These are phyloP conservation scores for Podaxis sp. DNA, from an alignment of 768 basidiomycete species.

Conservation along the genomic window DNA sequence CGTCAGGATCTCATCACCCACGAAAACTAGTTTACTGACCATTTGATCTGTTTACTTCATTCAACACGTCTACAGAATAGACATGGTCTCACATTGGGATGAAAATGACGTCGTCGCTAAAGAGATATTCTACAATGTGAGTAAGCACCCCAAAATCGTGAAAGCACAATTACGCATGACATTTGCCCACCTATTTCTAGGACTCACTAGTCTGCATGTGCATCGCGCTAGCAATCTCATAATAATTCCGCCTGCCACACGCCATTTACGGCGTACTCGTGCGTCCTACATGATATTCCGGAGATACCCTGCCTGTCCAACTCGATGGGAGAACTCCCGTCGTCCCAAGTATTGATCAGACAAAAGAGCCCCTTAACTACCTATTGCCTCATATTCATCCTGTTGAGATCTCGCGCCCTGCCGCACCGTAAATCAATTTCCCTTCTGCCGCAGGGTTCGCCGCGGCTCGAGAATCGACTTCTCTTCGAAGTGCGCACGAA, in stretches of 20 bases:
- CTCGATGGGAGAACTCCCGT: slow-evolving; percentile 4
- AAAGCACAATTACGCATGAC: slow-evolving; percentile 13
- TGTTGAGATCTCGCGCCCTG: slow-evolving; percentile 12
- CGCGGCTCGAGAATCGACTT: slow-evolving; percentile 30
- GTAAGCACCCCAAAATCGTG: slow-evolving; percentile 23
- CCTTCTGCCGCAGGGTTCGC: slow-evolving; percentile 31
- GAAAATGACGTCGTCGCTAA: slow-evolving; percentile 76
- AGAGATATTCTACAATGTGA: slow-evolving; percentile 77
- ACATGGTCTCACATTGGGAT: slow-evolving; percentile 87
- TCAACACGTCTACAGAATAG: slow-evolving; percentile 49
- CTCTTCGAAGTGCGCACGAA: slow-evolving; percentile 26
- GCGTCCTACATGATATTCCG: slow-evolving; percentile 11
- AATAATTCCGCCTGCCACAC: slow-evolving; percentile 4
- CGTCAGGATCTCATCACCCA: slow-evolving; percentile 14
- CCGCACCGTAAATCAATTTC: slow-evolving; percentile 5
- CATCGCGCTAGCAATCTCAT: slow-evolving; percentile 46
- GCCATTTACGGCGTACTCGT: slow-evolving; percentile 2
- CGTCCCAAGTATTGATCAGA: slow-evolving; percentile 9
- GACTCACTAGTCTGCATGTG: slow-evolving; percentile 59
- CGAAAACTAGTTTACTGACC: slow-evolving; percentile 12
- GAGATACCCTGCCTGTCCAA: slow-evolving; percentile 14
- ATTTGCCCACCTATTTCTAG: slow-evolving; percentile 35
- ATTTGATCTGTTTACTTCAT: slow-evolving; percentile 1
- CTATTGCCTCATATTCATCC: background rate
- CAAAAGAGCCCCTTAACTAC: background rate